Conservation (phyloP, 371 early-diverging fungal species). For the Nematocida ausubeli region DNA sequence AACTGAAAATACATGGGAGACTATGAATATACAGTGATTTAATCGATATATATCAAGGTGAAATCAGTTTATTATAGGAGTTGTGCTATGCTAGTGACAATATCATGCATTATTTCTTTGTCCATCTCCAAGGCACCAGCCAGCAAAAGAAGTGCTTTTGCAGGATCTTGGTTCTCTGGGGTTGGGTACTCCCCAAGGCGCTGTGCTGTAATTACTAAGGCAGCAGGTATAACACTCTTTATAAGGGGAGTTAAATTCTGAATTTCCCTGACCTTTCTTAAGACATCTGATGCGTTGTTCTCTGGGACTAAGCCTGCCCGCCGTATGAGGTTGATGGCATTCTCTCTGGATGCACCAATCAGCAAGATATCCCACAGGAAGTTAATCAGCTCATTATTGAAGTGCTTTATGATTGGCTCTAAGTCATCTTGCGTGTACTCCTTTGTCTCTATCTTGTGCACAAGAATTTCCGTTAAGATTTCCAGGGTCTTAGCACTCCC, state of each 20-base stretch:
- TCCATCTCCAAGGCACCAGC: conserved; percentile 45
- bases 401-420: background rate
- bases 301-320: conserved; percentile 30
- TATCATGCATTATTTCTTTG: conserved; percentile 13
- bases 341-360: conserved; percentile 5
- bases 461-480: conserved; percentile 17
- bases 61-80: conserved; percentile 28
- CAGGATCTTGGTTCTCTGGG: conserved; percentile 15
- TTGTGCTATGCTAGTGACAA: conserved; percentile 21
- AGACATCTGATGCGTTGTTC: background rate
- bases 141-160: conserved; percentile 40
- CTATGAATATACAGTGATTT: too few relatives aligned
- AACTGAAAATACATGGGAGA: too few relatives aligned
- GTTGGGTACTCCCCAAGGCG: background rate
- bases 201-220: conserved; percentile 15
- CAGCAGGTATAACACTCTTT: background rate
- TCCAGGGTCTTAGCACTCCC: background rate
- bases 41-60: too few relatives aligned
- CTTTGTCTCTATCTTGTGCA: conserved; percentile 46
- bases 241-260: background rate
- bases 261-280: conserved; percentile 33
- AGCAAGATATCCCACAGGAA: conserved; percentile 32
- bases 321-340: background rate
- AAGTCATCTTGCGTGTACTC: conserved; percentile 5
- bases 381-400: conserved; percentile 12